phyloP scores from a whole-genome alignment of 129 eudicot genomes.

The Dittrichia graveolens region DNA sequence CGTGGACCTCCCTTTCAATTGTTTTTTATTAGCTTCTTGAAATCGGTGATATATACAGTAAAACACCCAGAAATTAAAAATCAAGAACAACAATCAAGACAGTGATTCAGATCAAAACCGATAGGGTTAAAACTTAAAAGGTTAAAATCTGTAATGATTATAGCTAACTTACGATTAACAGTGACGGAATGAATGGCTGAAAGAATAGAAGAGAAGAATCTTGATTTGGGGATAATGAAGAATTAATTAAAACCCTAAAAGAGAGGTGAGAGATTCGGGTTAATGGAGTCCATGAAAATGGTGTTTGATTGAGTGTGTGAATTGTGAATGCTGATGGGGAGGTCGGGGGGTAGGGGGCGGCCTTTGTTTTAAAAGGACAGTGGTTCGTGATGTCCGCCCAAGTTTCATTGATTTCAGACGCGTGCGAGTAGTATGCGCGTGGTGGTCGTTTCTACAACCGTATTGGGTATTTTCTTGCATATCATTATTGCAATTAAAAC shows the following conservation, averaged over 20 bases:
- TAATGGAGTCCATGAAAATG: neutral
- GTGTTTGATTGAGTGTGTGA: neutral
- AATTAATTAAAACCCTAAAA: slow-evolving; percentile 33
- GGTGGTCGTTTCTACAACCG: neutral
- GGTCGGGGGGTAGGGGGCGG: slow-evolving; percentile 30
- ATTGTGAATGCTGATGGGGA: slow-evolving; percentile 24
- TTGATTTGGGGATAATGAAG: slow-evolving; percentile 14
- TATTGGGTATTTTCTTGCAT: slow-evolving; percentile 29
- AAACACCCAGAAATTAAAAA: slow-evolving; percentile 14
- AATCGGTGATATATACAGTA: slow-evolving; percentile 7
- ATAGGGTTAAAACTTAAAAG: too few species aligned
- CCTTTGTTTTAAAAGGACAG: neutral
- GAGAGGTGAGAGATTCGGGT: neutral
- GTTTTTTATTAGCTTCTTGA: slow-evolving; percentile 8
- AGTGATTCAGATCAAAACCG: too few species aligned
- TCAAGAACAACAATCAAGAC: neutral
- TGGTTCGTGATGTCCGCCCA: slow-evolving; percentile 48
- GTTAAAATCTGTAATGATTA: too few species aligned
- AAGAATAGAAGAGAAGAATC: slow-evolving; percentile 16
- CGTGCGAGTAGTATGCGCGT: slow-evolving; percentile 38
- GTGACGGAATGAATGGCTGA: slow-evolving; percentile 27
- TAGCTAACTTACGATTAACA: slow-evolving; percentile 55
- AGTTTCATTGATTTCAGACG: slow-evolving; percentile 17
- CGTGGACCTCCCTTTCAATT: slow-evolving; percentile 37
- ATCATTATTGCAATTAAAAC: slow-evolving; percentile 34